Percentiles rank a stretch among this genome's conserved stretches.
Conservation (phyloP, 2,329 filamentous ascomycete species). For the Pochonia chlamydosporia region DNA sequence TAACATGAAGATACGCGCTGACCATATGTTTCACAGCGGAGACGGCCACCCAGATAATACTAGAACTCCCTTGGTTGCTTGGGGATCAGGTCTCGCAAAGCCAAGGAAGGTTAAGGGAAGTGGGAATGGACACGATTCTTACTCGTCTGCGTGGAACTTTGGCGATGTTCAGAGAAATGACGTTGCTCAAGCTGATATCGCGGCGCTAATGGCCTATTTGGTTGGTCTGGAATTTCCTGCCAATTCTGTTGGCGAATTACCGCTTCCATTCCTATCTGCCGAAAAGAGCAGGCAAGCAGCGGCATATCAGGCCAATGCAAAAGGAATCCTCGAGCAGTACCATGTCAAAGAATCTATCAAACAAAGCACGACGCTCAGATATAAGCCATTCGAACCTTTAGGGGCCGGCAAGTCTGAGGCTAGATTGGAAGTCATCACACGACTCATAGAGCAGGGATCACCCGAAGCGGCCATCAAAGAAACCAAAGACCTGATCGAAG, state of each 20-base stretch:
- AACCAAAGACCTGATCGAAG: conserved; percentile 68
- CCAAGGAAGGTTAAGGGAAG: conserved; percentile 57
- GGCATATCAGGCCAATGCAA: conserved; percentile 77
- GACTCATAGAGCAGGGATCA: conserved; percentile 58
- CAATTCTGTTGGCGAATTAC: conserved; percentile 92
- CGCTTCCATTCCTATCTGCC: conserved; percentile 73
- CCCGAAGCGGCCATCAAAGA: conserved; percentile 75
- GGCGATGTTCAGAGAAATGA: conserved; percentile 79
- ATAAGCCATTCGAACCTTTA: conserved; percentile 68
- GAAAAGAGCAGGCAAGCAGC: conserved; percentile 71
- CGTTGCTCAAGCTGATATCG: conserved; percentile 89
- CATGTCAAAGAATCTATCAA: conserved; percentile 87
- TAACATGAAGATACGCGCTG: too few species aligned
- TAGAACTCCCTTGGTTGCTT: conserved; percentile 82
- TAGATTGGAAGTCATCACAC: conserved; percentile 63
- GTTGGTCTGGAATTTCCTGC: conserved; percentile 84
- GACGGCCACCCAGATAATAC: conserved; percentile 98
- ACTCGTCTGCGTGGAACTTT: conserved; percentile 84
- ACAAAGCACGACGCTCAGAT: conserved; percentile 64
- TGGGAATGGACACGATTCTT: conserved; percentile 82
- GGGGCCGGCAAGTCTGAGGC: conserved; percentile 57
- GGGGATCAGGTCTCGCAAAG: conserved; percentile 84
- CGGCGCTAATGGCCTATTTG: conserved; percentile 91
- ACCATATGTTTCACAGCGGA: too few species aligned
- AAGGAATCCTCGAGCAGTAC: conserved; percentile 91